These are phyloP conservation scores for Ophiostoma tasmaniense DNA, from an alignment of 2,329 filamentous ascomycete species.

Conservation along the genomic window DNA sequence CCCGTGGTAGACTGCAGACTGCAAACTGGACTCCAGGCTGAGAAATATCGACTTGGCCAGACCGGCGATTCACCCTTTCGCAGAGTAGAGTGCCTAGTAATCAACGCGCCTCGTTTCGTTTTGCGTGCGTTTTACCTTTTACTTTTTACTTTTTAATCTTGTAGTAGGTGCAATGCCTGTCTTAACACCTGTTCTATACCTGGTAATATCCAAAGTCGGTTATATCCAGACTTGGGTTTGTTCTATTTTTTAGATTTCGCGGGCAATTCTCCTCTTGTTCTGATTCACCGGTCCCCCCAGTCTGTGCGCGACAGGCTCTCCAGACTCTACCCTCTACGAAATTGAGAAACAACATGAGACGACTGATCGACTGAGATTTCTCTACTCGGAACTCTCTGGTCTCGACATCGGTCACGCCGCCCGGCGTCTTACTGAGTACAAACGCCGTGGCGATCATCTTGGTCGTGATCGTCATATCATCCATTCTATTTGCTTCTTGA, in stretches of 20 bases:
- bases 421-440: background rate
- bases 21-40: no score
- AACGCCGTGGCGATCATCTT: background rate
- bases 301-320: background rate
- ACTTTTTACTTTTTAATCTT: no score
- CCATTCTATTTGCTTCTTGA: no score
- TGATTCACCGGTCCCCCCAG: background rate
- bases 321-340: no score
- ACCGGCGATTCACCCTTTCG: background rate
- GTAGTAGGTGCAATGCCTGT: no score
- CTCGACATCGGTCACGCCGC: background rate
- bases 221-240: no score
- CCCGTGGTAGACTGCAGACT: background rate
- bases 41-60: background rate
- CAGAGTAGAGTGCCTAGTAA: no score
- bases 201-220: background rate
- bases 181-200: background rate
- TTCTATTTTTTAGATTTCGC: no score
- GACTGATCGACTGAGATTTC: background rate
- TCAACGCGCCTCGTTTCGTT: no score
- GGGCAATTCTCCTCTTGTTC: background rate
- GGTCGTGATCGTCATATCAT: no score
- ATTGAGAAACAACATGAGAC: background rate
- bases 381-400: background rate
- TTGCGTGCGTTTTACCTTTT: no score